These are phyloP conservation scores for Malbranchea cinnamomea DNA, from an alignment of 2,329 filamentous ascomycete species.

Conservation along the genomic window DNA sequence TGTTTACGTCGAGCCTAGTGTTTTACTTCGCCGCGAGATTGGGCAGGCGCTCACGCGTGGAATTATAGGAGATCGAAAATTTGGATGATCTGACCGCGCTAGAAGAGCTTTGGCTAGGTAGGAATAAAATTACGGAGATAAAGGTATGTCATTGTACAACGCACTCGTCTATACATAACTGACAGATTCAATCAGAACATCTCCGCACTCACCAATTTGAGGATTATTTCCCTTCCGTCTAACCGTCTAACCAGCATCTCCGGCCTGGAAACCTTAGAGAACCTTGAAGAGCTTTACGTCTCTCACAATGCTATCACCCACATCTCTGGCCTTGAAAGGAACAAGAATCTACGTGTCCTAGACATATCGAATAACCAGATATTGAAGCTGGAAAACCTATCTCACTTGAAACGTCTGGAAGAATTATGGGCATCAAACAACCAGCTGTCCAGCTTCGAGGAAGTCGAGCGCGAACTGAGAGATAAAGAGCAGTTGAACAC, in stretches of 20 bases:
- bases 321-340: conserved; percentile 56
- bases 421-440: conserved; percentile 95
- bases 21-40: background rate
- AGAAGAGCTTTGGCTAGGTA: conserved; percentile 87
- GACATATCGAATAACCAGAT: conserved; percentile 87
- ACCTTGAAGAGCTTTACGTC: conserved; percentile 86
- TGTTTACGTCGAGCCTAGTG: conserved; percentile 9
- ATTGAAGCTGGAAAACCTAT: conserved; percentile 56
- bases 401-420: conserved; percentile 55
- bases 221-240: conserved; percentile 84
- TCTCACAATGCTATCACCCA: conserved; percentile 82
- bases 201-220: conserved; percentile 58
- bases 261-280: conserved; percentile 56
- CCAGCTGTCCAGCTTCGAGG: conserved; percentile 59
- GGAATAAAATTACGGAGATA: conserved; percentile 87
- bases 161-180: background rate
- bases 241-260: conserved; percentile 73
- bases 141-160: conserved; percentile 29
- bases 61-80: conserved; percentile 56
- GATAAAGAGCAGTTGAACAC: conserved; percentile 72
- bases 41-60: conserved; percentile 3
- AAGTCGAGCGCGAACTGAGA: conserved; percentile 59
- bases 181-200: conserved; percentile 37
- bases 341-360: conserved; percentile 55
- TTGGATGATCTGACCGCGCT: conserved; percentile 61